Evolutionary conservation across 768 basidiomycete genomes (phyloP), one percentile per base, ranked within the genome.

Genomic region (Cubamyces sp.): DNA sequence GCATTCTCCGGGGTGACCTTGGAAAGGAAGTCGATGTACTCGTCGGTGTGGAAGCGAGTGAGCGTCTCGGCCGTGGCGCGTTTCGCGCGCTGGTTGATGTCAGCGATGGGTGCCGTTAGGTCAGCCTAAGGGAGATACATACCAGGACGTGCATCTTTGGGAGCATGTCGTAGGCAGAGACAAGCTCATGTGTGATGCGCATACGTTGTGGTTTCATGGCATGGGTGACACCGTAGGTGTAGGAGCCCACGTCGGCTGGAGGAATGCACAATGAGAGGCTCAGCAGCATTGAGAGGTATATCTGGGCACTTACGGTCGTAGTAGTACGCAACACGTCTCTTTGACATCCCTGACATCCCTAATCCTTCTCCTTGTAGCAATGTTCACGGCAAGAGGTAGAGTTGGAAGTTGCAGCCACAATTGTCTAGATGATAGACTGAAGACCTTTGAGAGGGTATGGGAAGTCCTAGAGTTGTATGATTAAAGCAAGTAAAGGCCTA

Each of bases 171-270:
- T 98, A 99, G 34, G 93, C 90, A 15, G 87, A 83, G 34, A 98
- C 87, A 54, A 99, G 78, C 66, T 96, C 91, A 73, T 99, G 95
- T 0, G 96, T 91, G 75, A 99, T 90, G 54, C 90, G 84, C 79
- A 98, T 96, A 40, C 96, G 82, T 71, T 96, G 94, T 0, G 96
- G 96, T 75, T 98, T 97, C 94, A 98, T 97, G 49, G 91, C 91
- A 67, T 97, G 96, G 3, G 90, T 90, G 54, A 90, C 78, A 40
- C 93, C 94, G 72, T 94, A 96, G 0, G 91, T 90, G 71, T 90
- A 88, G 34, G 84, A 77, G 23, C 87, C 87, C 30, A 91, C 83
- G 66, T 93, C 90, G 54, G 79, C 91, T 93, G 61, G 5, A 50
- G 9, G 14, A 18, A 19, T 12, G 12, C 2, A 15, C 0, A 5